Percentiles rank a stretch among this genome's conserved stretches.
Conservation (phyloP, 2,329 filamentous ascomycete species). For the Dothistroma septosporum region DNA sequence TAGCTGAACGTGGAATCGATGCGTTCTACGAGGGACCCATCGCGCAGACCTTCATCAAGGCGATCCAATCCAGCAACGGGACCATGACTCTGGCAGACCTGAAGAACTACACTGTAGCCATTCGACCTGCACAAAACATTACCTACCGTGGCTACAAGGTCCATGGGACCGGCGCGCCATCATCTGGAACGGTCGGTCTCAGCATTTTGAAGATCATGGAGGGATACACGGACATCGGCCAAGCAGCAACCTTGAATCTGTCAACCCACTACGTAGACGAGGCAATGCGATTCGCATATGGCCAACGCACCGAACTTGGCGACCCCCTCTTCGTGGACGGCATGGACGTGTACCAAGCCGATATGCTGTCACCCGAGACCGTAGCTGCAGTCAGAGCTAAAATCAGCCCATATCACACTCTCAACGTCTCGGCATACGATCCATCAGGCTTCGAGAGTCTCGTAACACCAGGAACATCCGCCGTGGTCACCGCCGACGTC, state of each 20-base stretch:
- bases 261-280: constrained; percentile 81
- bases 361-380: constrained; percentile 61
- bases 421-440: constrained; percentile 70
- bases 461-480: constrained; percentile 69
- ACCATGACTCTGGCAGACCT: constrained; percentile 81
- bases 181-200: constrained; percentile 71
- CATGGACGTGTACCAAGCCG: constrained; percentile 59
- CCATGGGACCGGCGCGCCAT: constrained; percentile 66
- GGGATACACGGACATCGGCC: constrained; percentile 64
- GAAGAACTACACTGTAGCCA: constrained; percentile 63
- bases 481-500: constrained; percentile 67
- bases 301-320: constrained; percentile 67
- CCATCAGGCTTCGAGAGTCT: constrained; percentile 62
- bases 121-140: constrained; percentile 57
- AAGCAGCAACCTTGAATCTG: constrained; percentile 56
- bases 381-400: constrained; percentile 58
- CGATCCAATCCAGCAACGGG: constrained; percentile 67
- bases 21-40: constrained; percentile 71
- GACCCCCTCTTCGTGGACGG: constrained; percentile 72
- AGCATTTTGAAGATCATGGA: constrained; percentile 78
- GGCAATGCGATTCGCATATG: constrained; percentile 86
- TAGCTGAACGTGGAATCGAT: constrained; percentile 68
- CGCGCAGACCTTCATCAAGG: constrained; percentile 67
- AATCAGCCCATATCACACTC: constrained; percentile 69
- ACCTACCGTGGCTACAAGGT: constrained; percentile 64